phyloP scores from a whole-genome alignment of 2,329 filamentous ascomycete species.

The Waltergamsia citrina region DNA sequence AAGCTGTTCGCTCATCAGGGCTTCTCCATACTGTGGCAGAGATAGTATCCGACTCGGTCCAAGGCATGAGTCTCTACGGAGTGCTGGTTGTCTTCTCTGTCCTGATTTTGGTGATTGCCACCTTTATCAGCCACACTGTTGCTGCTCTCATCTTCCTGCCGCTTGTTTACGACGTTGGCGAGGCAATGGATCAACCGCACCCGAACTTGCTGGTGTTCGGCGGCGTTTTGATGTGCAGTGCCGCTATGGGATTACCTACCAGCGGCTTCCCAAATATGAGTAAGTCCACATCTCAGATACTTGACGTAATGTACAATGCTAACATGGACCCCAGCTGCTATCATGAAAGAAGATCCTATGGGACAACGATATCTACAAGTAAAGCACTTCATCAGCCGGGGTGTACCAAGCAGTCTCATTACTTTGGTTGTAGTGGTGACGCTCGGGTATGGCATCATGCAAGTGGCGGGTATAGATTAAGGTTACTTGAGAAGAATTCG shows the following conservation, averaged over 20 bases:
- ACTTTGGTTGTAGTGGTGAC: constrained; percentile 77
- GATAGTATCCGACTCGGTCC: constrained; percentile 63
- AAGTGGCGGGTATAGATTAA: constrained; percentile 53
- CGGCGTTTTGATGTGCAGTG: constrained; percentile 89
- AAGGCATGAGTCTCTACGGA: constrained; percentile 73
- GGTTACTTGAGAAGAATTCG: background rate
- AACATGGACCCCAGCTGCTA: constrained; percentile 56
- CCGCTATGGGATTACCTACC: constrained; percentile 91
- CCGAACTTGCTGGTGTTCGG: constrained; percentile 95
- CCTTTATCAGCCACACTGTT: constrained; percentile 96
- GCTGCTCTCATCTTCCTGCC: constrained; percentile 92
- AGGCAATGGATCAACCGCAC: constrained; percentile 77
- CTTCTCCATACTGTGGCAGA: constrained; percentile 80
- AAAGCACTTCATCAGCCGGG: constrained; percentile 89
- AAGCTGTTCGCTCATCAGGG: constrained; percentile 88
- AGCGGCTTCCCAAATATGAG: constrained; percentile 99
- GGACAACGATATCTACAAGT: constrained; percentile 88
- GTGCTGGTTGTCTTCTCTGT: constrained; percentile 78
- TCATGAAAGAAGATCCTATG: constrained; percentile 97
- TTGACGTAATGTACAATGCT: constrained; percentile 8
- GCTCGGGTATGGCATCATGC: constrained; percentile 85
- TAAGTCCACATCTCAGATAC: constrained; percentile 41
- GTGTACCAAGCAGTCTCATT: constrained; percentile 77
- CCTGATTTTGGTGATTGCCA: constrained; percentile 85
- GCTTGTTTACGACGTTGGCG: constrained; percentile 78